Evolutionary conservation across 2,329 filamentous ascomycete genomes (phyloP), one percentile per base, ranked within the genome.

Genomic region (Calonectria ilicicola): DNA sequence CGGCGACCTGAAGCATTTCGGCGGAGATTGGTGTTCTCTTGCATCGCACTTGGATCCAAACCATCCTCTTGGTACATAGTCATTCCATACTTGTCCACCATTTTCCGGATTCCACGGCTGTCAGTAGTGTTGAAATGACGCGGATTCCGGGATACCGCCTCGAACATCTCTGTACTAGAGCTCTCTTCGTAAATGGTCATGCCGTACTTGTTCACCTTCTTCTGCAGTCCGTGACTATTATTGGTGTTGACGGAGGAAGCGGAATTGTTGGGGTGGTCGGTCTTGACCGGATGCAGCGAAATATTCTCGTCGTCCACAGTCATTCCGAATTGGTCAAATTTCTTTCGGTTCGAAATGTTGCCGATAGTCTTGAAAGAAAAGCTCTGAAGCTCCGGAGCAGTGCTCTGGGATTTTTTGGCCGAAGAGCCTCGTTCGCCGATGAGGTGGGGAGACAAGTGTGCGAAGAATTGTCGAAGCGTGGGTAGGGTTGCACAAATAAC

Each of bases 381-480:
- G 32, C 21, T 58, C 12, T 21, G 47, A 27, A 19, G 15, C 2
- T 60, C 53, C 5, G 53, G 53, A 3, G 32, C 53, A 7, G 53
- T 40, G 53, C 15, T 27, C 32, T 60, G 53, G 53, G 53, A 60
- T 32, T 60, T 60, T 40, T 60, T 60, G 14, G 53, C 53, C 1
- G 53, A 60, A 26, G 53, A 60, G 15, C 53, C 53, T 40, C 53
- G 38, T 27, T 60, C 53, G 53, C 53, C 53, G 23, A 60, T 60
- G 21, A 76, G 67, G n/a, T 49, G 72, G 23, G 74, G 74, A 1
- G 53, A 72, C 17, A 76, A 49, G 23, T 76, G 74, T 3, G 53
- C 74, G 42, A 76, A n/a, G 10, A 76, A 76, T 1, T 66, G 74
- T 2, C 74, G 72, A 26, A 76, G 21, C 1, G 74, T 76, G 2